phyloP scores from a whole-genome alignment of 2,329 filamentous ascomycete species.

The Beauveria pseudobassiana region DNA sequence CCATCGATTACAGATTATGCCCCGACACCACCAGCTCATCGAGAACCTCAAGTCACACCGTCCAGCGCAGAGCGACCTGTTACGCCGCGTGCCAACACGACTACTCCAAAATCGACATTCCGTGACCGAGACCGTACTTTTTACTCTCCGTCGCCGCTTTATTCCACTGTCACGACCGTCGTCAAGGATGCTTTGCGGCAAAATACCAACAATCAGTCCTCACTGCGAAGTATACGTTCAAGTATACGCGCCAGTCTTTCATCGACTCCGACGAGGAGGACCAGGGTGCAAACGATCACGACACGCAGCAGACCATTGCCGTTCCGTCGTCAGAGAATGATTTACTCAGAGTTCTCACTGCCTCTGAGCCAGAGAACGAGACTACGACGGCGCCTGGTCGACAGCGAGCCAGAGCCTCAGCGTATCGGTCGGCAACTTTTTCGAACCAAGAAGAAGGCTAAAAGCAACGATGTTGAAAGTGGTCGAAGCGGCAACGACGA shows the following conservation, averaged over 20 bases:
- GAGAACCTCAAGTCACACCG: not conserved
- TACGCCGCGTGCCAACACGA: conserved; percentile 22
- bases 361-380: conserved; percentile 13
- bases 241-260: conserved; percentile 49
- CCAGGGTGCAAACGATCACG: conserved; percentile 16
- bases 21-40: conserved; percentile 12
- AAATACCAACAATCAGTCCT: conserved; percentile 35
- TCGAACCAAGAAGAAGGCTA: conserved; percentile 22
- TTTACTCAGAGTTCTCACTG: conserved; percentile 16
- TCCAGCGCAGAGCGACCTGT: conserved; percentile 19
- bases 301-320: conserved; percentile 14
- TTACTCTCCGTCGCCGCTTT: conserved; percentile 53
- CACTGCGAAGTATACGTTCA: conserved; percentile 39
- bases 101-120: conserved; percentile 22
- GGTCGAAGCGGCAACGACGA: not conserved
- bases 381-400: conserved; percentile 17
- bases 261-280: conserved; percentile 37
- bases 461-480: not conserved
- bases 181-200: conserved; percentile 47
- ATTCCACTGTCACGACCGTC: conserved; percentile 50
- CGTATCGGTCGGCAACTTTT: conserved; percentile 35
- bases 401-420: conserved; percentile 31
- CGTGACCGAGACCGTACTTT: conserved; percentile 36
- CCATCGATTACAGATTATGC: conserved; percentile 15
- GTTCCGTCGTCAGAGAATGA: conserved; percentile 21